Conservation (phyloP, 2,329 filamentous ascomycete species). For the Cephalotrichum gorgonifer region DNA sequence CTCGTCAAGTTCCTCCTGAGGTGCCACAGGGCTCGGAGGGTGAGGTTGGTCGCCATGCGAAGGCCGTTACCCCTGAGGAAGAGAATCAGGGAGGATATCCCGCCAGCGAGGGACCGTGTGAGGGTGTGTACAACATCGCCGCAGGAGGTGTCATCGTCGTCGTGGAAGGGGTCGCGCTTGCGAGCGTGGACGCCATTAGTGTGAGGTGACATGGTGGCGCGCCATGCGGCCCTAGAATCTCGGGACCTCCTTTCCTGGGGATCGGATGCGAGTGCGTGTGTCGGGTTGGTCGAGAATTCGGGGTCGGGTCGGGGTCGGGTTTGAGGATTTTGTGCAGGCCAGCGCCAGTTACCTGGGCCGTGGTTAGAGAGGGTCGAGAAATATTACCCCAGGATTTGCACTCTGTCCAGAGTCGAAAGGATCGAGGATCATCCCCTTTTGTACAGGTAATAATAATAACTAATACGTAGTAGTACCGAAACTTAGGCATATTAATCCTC, state of each 20-base stretch:
- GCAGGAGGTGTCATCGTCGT: constrained; percentile 10
- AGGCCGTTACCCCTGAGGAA: constrained; percentile 23
- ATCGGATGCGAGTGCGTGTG: neutral
- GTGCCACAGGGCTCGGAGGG: constrained; percentile 17
- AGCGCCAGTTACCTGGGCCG: neutral
- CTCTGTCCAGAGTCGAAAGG: neutral
- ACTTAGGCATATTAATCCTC: neutral
- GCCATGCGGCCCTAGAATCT: neutral
- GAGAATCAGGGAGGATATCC: constrained; percentile 17
- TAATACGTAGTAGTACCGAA: neutral
- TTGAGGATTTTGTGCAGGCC: no score
- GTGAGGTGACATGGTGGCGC: constrained; percentile 3
- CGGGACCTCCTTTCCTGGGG: neutral
- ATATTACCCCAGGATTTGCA: neutral
- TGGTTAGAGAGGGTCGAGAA: neutral
- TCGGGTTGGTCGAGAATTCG: neutral
- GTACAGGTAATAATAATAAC: neutral
- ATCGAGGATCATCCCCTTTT: neutral
- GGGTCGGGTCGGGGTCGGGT: neutral
- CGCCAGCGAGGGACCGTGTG: neutral
- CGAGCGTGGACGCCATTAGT: constrained; percentile 8
- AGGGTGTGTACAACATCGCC: constrained; percentile 4
- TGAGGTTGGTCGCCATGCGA: constrained; percentile 16
- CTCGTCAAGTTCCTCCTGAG: constrained; percentile 35
- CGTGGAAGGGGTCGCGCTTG: constrained; percentile 10